Conservation (phyloP, 768 basidiomycete species). For the Tricholoma terreum region DNA sequence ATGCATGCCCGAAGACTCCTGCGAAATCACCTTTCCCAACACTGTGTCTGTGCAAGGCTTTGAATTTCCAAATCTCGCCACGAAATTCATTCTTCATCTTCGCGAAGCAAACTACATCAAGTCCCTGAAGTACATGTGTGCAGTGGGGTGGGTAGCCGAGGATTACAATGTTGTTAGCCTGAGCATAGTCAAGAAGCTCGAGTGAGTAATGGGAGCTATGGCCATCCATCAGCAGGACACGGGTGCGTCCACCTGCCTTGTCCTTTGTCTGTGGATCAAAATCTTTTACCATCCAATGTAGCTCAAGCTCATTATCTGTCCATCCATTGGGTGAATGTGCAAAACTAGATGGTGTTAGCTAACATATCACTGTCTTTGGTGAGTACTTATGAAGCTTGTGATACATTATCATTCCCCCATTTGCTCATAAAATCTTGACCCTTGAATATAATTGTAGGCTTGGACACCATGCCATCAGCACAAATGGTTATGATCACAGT, state of each 20-base stretch:
- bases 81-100: conserved; percentile 32
- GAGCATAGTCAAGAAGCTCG: conserved; percentile 28
- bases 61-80: conserved; percentile 21
- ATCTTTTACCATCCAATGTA: conserved; percentile 20
- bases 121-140: conserved; percentile 27
- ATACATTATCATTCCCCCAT: neutral
- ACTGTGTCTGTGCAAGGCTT: conserved; percentile 3
- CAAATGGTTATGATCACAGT: neutral
- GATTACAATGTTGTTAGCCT: conserved; percentile 33
- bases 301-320: conserved; percentile 23
- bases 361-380: neutral
- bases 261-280: conserved; percentile 32
- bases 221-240: conserved; percentile 32
- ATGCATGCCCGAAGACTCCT: conserved; percentile 24
- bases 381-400: neutral
- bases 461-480: no score
- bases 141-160: conserved; percentile 37
- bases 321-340: conserved; percentile 23
- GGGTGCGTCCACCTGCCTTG: conserved; percentile 27
- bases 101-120: conserved; percentile 30
- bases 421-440: no score
- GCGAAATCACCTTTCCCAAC: conserved; percentile 27
- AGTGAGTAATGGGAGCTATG: conserved; percentile 24
- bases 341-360: neutral
- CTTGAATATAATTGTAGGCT: no score